These are phyloP conservation scores for Colletotrichum sublineola DNA, from an alignment of 2,329 filamentous ascomycete species.

Conservation along the genomic window DNA sequence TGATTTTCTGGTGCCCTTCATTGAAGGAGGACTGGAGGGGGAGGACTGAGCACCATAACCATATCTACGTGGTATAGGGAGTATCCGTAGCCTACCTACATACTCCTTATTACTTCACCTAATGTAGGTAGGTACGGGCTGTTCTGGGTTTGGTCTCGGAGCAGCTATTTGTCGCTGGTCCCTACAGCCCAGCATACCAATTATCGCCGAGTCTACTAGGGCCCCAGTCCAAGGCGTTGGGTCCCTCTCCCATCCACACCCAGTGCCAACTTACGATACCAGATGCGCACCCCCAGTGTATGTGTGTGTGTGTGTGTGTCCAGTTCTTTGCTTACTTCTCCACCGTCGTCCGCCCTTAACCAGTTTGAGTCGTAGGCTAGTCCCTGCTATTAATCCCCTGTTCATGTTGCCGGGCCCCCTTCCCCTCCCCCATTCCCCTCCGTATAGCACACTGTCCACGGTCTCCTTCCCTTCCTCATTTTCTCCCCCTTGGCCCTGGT, in stretches of 20 bases:
- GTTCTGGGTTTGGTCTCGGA: constrained; percentile 23
- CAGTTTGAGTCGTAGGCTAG: constrained; percentile 2
- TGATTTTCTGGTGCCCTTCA: neutral
- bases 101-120: no score
- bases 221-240: constrained; percentile 42
- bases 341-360: constrained; percentile 5
- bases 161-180: constrained; percentile 32
- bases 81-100: neutral
- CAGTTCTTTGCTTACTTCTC: neutral
- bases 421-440: neutral
- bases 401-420: neutral
- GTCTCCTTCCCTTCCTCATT: neutral
- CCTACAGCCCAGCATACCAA: constrained; percentile 2
- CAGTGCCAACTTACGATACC: neutral
- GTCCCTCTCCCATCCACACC: constrained; percentile 19
- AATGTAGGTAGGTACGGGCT: neutral
- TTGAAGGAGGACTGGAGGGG: neutral
- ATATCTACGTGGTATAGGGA: no score
- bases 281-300: neutral
- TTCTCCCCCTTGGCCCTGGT: neutral
- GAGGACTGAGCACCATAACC: neutral
- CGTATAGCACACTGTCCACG: constrained; percentile 9
- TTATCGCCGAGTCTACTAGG: constrained; percentile 40
- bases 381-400: constrained; percentile 5
- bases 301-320: neutral